These are phyloP conservation scores for Priceomyces castillae DNA, from an alignment of 805 yeast species.

Conservation along the genomic window DNA sequence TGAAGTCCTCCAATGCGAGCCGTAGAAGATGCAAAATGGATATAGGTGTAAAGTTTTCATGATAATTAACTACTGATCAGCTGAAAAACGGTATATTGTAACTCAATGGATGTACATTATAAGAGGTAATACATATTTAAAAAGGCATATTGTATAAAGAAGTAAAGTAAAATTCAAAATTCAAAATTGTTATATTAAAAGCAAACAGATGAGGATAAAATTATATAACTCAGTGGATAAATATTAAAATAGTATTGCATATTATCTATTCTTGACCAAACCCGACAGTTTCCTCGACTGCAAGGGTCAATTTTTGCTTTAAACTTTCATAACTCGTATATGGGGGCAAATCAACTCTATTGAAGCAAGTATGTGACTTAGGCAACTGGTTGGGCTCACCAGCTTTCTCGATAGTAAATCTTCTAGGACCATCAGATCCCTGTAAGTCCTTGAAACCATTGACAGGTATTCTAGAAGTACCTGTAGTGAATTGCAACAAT, in stretches of 20 bases:
- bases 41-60: too few relatives aligned
- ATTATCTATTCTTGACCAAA: slow-evolving; percentile 87
- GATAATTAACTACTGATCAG: too few relatives aligned
- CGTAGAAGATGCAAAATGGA: too few relatives aligned
- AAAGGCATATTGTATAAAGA: too few relatives aligned
- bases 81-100: too few relatives aligned
- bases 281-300: slow-evolving; percentile 98
- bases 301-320: slow-evolving; percentile 87
- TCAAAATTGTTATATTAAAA: neutral
- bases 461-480: slow-evolving; percentile 98
- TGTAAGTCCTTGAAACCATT: slow-evolving; percentile 98
- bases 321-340: slow-evolving; percentile 79
- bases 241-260: neutral
- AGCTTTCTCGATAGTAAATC: slow-evolving; percentile 97
- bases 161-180: too few relatives aligned
- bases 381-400: slow-evolving; percentile 93
- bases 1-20: too few relatives aligned
- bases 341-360: slow-evolving; percentile 97
- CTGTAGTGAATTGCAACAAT: slow-evolving; percentile 94
- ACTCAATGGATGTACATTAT: too few relatives aligned
- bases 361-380: slow-evolving; percentile 97
- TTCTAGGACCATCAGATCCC: slow-evolving; percentile 98
- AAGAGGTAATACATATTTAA: too few relatives aligned
- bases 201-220: neutral
- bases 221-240: neutral